Base-by-base conservation (phyloP, 495 filamentous ascomycete species). In the Parmelia sp. region DNA sequence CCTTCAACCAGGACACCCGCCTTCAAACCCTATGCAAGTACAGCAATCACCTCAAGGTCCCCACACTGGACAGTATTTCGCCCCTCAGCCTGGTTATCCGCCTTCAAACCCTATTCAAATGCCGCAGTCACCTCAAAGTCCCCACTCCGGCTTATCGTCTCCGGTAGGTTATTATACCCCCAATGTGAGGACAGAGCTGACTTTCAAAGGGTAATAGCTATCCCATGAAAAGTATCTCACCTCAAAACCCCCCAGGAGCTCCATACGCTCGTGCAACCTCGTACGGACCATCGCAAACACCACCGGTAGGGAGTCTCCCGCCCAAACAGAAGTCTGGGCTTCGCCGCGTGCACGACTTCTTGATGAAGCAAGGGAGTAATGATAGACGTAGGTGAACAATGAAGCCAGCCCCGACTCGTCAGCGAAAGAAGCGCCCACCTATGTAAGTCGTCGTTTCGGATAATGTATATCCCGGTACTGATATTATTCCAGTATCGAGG, bases 291-390 rank as follows among this genome's bases (percentile, higher is more conserved):
- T 4, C 40, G 1, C 40, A 44, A 44, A 44, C 14, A 44, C 21
- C 15, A 17, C 40, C 40, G 40, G 40, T 44, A 44, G 40, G 40
- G 40, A 19, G 21, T 21, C 40, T 57, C 44, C 45, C 31, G 15
- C 61, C 61, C 33, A n/a, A 56, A 19, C 21, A 55, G 25, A 57
- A 36, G 21, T 63, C 61, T 11, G 4, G 17, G 14, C 2, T 63
- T 21, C 61, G 61, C 25, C 61, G 61, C 19, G 31, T 58, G 25
- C 61, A 63, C 25, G 40, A 63, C 25, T 57, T 56, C 36, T 40
- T 63, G 44, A 63, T 63, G 61, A 63, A 63, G 21, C 49, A 57
- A 63, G 61, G 61, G 40, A 63, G 33, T 63, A 57, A 63, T 45
- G 45, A 63, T 17, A 56, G 21, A 27, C 49, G 49, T 31, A 63